Percentiles rank a stretch among this genome's conserved stretches.
These are phyloP conservation scores for Dendrobium huoshanense DNA, from an alignment of 106 monocot genomes.

Conservation along the genomic window DNA sequence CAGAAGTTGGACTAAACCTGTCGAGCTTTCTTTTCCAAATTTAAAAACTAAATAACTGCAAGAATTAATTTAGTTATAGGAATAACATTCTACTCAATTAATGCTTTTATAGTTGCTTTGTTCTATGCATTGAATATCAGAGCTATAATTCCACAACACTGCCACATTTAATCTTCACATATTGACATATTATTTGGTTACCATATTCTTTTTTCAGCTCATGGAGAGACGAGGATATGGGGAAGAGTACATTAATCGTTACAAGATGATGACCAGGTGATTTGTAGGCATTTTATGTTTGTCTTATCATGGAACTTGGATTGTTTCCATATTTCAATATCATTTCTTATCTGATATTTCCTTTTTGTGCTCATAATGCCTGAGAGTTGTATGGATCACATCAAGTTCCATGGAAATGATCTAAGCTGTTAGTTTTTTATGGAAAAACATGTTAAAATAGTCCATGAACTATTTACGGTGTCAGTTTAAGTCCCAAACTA, in stretches of 20 bases:
- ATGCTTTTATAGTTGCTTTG: neutral
- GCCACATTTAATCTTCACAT: neutral
- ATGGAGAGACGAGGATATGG: constrained; percentile 96
- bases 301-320: neutral
- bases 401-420: neutral
- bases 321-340: neutral
- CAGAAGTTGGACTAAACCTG: neutral
- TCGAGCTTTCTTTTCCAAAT: constrained; percentile 2
- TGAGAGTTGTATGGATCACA: neutral
- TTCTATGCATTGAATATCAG: neutral
- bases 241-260: constrained; percentile 92
- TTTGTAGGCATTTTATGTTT: neutral
- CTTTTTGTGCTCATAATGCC: neutral
- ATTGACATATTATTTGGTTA: neutral
- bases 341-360: neutral
- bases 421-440: neutral
- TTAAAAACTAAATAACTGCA: neutral
- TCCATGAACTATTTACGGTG: too few species aligned
- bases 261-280: constrained; percentile 99
- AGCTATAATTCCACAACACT: neutral
- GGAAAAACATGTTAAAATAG: too few species aligned
- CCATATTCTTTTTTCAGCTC: constrained; percentile 41
- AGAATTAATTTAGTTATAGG: neutral
- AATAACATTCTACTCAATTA: neutral
- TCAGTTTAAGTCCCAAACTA: too few species aligned